These are phyloP conservation scores for Alternaria sp. DNA, from an alignment of 2,329 filamentous ascomycete species.

Conservation along the genomic window DNA sequence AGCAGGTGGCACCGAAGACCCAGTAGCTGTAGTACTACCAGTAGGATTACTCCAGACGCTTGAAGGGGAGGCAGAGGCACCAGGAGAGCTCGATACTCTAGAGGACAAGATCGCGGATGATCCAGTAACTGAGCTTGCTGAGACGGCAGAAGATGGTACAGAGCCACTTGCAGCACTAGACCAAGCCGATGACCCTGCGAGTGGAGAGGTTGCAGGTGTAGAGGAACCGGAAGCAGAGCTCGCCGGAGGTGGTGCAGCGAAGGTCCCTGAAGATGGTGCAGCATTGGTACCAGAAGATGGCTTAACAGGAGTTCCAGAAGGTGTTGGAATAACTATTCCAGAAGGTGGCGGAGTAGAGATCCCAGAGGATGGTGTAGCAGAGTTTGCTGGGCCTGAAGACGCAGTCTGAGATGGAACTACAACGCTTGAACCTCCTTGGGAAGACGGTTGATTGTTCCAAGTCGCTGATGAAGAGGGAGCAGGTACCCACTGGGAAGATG, in stretches of 20 bases:
- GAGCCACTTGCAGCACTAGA: background rate
- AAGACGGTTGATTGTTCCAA: background rate
- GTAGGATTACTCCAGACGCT: background rate
- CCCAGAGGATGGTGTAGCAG: background rate
- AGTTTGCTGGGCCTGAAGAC: background rate
- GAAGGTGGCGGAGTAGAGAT: background rate
- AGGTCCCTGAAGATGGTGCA: background rate
- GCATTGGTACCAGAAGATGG: background rate
- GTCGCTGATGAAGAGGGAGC: background rate
- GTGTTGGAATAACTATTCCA: background rate
- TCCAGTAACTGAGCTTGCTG: background rate
- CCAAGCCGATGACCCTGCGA: background rate
- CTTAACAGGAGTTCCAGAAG: background rate
- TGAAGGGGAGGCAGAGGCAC: background rate
- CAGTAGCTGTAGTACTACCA: background rate
- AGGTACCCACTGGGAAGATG: background rate
- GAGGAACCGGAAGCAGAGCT: background rate
- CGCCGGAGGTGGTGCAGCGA: background rate
- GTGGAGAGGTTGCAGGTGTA: background rate
- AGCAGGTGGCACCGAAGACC: background rate
- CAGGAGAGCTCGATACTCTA: background rate
- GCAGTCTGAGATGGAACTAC: background rate
- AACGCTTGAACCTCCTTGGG: background rate
- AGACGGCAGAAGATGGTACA: background rate
- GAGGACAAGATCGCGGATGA: background rate